These are phyloP conservation scores for Rhodotorula sp. DNA, from an alignment of 1,284 basidiomycete genomes.

Conservation along the genomic window DNA sequence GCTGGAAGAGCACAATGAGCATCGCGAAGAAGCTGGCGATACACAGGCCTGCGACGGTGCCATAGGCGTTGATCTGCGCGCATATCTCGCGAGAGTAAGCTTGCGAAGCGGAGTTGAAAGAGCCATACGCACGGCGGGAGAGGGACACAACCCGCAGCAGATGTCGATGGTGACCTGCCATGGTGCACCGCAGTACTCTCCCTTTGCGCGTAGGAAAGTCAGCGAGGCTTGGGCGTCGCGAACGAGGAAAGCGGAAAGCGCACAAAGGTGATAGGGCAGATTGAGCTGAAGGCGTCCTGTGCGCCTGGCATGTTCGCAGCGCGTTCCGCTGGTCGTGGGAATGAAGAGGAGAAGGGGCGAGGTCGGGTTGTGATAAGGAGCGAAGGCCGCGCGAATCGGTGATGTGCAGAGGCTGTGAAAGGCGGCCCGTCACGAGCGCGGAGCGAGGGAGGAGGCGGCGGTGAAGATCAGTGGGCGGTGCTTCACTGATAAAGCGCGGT, in stretches of 20 bases:
- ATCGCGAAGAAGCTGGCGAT: slow-evolving; percentile 8
- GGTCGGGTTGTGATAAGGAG: background rate
- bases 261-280: slow-evolving; percentile 3
- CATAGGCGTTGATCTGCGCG: slow-evolving; percentile 1
- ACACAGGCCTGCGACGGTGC: background rate
- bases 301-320: background rate
- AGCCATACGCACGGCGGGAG: background rate
- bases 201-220: background rate
- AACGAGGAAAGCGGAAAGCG: background rate
- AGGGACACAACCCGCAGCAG: slow-evolving; percentile 8
- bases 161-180: slow-evolving; percentile 6
- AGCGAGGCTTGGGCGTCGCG: background rate
- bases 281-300: background rate
- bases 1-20: slow-evolving; percentile 17
- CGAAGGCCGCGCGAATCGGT: no score
- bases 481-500: no score
- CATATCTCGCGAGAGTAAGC: no score
- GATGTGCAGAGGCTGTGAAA: no score
- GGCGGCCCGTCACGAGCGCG: no score
- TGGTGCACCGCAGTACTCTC: slow-evolving; percentile 2
- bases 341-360: background rate
- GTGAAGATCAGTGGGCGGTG: no score
- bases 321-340: background rate
- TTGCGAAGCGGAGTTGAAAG: background rate
- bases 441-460: no score